Conservation (phyloP, 306 rosid genomes). For the Lathyrus tuberosus region DNA sequence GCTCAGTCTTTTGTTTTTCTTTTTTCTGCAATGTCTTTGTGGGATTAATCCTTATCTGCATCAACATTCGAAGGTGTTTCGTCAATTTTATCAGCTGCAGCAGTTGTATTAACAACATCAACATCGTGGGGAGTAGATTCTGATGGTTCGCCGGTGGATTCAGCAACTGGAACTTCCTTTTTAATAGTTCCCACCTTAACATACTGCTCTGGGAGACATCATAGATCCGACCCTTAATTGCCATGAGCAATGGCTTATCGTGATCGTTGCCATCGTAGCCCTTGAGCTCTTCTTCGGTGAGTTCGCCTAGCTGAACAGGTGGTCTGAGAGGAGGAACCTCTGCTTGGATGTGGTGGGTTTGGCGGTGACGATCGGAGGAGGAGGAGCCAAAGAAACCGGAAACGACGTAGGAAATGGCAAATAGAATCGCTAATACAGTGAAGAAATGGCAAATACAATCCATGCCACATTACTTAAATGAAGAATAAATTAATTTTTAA, state of each 20-base stretch:
- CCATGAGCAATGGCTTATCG: slow-evolving; percentile 89
- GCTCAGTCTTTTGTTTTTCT: slow-evolving; percentile 22
- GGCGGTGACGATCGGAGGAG: slow-evolving; percentile 42
- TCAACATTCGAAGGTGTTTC: slow-evolving; percentile 53
- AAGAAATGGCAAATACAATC: too few species aligned
- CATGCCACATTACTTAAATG: too few species aligned
- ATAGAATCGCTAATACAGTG: too few species aligned
- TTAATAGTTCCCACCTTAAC: slow-evolving; percentile 79
- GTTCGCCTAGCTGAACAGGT: slow-evolving; percentile 90
- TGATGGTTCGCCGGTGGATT: slow-evolving; percentile 51
- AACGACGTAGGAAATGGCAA: too few species aligned
- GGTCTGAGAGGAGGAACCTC: slow-evolving; percentile 77
- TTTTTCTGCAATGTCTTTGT: neutral
- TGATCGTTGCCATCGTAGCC: slow-evolving; percentile 78
- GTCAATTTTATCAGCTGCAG: slow-evolving; percentile 50
- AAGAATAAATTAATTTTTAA: too few species aligned
- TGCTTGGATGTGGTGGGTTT: slow-evolving; percentile 45
- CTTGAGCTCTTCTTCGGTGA: slow-evolving; percentile 72
- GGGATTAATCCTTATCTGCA: too few species aligned
- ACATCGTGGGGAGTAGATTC: slow-evolving; percentile 46
- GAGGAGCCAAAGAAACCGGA: slow-evolving; percentile 63
- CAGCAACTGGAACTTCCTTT: slow-evolving; percentile 49
- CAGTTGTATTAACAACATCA: slow-evolving; percentile 48
- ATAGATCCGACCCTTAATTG: slow-evolving; percentile 95
- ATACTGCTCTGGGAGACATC: slow-evolving; percentile 97